Percentiles rank a stretch among this genome's conserved stretches.
Conservation (phyloP, 192 early-diverging fungal species). For the Mortierella hygrophila region DNA sequence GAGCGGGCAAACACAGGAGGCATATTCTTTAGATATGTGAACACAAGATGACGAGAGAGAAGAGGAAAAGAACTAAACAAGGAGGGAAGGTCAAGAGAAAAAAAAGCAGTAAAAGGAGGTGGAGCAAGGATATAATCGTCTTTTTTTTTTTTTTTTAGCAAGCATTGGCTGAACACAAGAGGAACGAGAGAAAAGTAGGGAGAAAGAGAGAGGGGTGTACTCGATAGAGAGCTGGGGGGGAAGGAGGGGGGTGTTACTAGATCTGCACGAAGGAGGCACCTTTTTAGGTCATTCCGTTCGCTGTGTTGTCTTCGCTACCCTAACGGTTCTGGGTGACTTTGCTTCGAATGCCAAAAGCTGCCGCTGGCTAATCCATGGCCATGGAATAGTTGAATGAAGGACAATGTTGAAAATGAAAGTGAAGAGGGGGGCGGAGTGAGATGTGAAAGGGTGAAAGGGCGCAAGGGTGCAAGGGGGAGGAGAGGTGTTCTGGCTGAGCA, state of each 20-base stretch:
- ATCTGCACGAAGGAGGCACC: not conserved
- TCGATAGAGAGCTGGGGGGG: not conserved
- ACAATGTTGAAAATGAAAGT: not conserved
- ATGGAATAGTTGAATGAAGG: not conserved
- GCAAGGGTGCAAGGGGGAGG: not conserved
- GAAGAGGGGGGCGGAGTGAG: not conserved
- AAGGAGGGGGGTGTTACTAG: not conserved
- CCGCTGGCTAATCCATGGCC: not conserved
- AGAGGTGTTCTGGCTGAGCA: not conserved
- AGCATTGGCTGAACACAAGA: not conserved
- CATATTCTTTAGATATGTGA: not conserved
- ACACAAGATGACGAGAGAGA: not conserved
- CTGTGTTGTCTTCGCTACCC: not conserved
- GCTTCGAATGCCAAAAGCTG: not conserved
- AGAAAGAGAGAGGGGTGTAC: not conserved
- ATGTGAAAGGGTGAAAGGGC: not conserved
- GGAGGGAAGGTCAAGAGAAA: conserved; percentile 3
- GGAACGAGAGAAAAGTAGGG: not conserved
- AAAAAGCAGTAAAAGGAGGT: conserved; percentile 5
- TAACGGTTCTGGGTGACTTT: not conserved
- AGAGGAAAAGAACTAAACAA: not conserved
- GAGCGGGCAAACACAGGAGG: not conserved
- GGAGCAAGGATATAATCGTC: not conserved
- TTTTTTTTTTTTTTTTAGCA: not conserved
- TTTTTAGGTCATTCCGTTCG: not conserved